Evolutionary conservation across 495 filamentous ascomycete species (phyloP), one percentile per base, ranked within the genome.

Genomic region (Talaromyces wortmannii): DNA sequence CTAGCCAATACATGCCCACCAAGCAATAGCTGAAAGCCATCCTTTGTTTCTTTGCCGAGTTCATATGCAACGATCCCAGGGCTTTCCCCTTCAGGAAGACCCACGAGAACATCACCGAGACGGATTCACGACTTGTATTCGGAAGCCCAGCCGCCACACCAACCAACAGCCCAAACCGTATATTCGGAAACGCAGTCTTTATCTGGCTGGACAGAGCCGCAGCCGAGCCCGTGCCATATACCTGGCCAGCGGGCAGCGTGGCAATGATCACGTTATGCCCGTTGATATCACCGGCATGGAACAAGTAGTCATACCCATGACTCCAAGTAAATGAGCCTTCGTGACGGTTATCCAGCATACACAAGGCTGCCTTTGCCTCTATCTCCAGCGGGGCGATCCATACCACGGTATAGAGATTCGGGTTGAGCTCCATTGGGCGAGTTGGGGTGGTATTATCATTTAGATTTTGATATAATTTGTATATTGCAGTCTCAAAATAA

Each of bases 81-180:
- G 11, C 46, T 51, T 15, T 59, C 46, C 5, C 48, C 52, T 23
- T 51, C 57, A 2, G 61, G 58, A 2, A 65, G 48, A 45, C 54
- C 62, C 7, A 74, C 68, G 17, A 75, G 53, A 15, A 77, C 59
- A 61, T 73, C 69, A 13, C 72, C 72, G 15, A 73, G 64, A 33
- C 71, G 68, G 31, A 74, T 75, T 74, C 72, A 30, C 59, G 62
- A 16, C 51, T 55, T 53, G 46, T 29, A 46, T 62, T 57, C 15
- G 59, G 64, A 50, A 67, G 58, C 31, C 60, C 64, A 43, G 65
- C 61, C 2, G 67, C 67, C 16, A 72, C 61, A 16, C 69, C 70
- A 16, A 69, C 69, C 53, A 74, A 51, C 8, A 74, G 57, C 4
- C 69, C 69, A 54, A 72, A 72, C 62, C 65, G 61, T 10, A 72